Evolutionary conservation across 139 green algal genomes (phyloP).

Genomic region (Haematococcus lacustris): DNA sequence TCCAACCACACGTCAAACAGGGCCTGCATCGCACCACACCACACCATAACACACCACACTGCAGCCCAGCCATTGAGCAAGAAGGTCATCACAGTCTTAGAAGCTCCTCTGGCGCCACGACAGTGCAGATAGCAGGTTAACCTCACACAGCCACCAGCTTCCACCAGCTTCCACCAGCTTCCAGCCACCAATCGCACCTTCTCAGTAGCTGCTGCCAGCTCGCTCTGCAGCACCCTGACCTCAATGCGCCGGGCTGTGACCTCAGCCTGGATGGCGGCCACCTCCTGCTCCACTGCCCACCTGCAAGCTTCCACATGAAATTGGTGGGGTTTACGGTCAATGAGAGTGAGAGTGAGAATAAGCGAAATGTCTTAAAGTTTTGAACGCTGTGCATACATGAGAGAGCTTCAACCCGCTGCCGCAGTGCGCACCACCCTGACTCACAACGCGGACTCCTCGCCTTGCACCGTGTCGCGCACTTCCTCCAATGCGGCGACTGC

Average conservation of each 20-base stretch:
- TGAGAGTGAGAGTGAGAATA: not conserved
- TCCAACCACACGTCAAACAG: conserved; percentile 5
- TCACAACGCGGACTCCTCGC: conserved; percentile 17
- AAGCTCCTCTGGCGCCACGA: not conserved
- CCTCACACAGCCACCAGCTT: not conserved
- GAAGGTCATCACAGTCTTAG: not conserved
- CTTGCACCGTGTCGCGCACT: conserved; percentile 16
- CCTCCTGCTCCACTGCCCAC: conserved; percentile 11
- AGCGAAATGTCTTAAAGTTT: not conserved
- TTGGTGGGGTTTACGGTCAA: not conserved
- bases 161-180: not conserved
- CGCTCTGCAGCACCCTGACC: not conserved
- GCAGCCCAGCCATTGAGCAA: not conserved
- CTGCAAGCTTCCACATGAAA: not conserved
- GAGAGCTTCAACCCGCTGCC: not conserved
- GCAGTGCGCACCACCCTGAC: not conserved
- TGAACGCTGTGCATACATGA: not conserved
- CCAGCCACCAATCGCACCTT: not conserved
- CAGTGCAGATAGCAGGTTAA: not conserved
- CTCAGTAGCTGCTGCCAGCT: not conserved
- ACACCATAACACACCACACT: not conserved
- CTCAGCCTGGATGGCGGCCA: not conserved
- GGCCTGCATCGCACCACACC: not conserved
- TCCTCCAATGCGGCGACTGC: conserved; percentile 37
- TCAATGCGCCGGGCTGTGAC: not conserved